Conservation (phyloP, 768 basidiomycete species). For the Steccherinum ochraceum region DNA sequence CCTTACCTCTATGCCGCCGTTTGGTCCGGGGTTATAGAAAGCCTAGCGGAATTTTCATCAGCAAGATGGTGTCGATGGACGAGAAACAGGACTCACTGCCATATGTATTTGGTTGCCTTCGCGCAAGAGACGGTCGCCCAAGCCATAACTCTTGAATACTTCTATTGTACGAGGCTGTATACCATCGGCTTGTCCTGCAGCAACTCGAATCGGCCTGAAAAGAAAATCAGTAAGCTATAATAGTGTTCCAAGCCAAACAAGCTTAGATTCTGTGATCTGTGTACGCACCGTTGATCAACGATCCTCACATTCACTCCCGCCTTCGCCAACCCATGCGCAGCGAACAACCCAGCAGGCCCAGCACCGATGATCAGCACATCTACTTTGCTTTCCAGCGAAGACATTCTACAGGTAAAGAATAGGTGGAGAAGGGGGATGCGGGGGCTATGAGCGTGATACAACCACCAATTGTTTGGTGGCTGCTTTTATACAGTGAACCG, state of each 20-base stretch:
- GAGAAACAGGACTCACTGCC: slow-evolving; percentile 38
- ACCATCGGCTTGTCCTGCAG: slow-evolving; percentile 49
- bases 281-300: slow-evolving; percentile 34
- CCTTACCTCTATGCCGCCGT: slow-evolving; percentile 57
- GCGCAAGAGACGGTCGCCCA: slow-evolving; percentile 55
- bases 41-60: slow-evolving; percentile 36
- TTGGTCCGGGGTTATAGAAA: slow-evolving; percentile 62
- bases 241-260: no score
- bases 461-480: no score
- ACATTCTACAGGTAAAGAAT: no score
- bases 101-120: slow-evolving; percentile 67
- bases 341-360: slow-evolving; percentile 38
- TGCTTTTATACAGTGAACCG: no score
- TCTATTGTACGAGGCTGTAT: slow-evolving; percentile 51
- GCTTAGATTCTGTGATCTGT: no score
- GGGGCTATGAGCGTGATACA: no score
- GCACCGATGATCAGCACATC: slow-evolving; percentile 39
- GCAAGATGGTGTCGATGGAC: neutral
- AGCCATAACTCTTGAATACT: slow-evolving; percentile 64
- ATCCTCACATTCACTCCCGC: slow-evolving; percentile 32
- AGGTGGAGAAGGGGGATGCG: no score
- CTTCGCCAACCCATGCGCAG: slow-evolving; percentile 32
- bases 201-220: slow-evolving; percentile 30
- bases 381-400: slow-evolving; percentile 20
- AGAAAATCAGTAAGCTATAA: no score